Evolutionary conservation across 768 basidiomycete genomes (phyloP), one percentile per base, ranked within the genome.

Genomic region (Mycena alexandri): DNA sequence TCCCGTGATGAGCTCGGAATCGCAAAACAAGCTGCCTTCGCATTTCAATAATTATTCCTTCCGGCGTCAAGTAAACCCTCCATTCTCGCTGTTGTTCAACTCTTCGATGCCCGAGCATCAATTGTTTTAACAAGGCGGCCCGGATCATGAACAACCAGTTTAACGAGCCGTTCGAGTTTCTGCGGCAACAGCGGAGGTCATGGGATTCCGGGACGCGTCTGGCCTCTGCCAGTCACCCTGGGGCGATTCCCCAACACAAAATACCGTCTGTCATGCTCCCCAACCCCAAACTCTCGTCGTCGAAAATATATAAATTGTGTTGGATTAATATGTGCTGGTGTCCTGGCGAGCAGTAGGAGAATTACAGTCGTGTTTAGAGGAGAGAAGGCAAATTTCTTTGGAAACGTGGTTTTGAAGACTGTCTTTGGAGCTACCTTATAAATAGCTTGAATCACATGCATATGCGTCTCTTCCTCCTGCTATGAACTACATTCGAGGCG

Each of bases 401-500:
- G 50, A 21, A 43, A 56, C 13, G 12, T 34, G 51, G 17, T 13
- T 33, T 52, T 52, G 51, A 52, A 52, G 7, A 29, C 19, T 34
- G 0, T 29, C 29, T 2, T 29, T 52, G 4, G 29, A 52, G 14
- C 34, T 53, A 19, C 29, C 16, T 53, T 19, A 44, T 43, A 24
- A 25, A 7, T 44, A 29, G 53, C n/a, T n/a, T n/a, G n/a, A 11
- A 54, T 54, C 55, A 57, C 24, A 38, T 61, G 47, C 42, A 19
- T 8, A 34, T 53, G 44, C 38, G 53, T 5, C 25, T 43, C 33
- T 41, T 50, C 53, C 14, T 38, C 58, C 12, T 33, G 25, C 24
- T 38, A 95, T 95, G 94, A 94, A 95, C 82, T 95, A 95, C 79
- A 81, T 95, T 75, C 90, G 93, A 71, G 93, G 93, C 68, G 93